phyloP scores from a whole-genome alignment of 1,284 basidiomycete species.

The Spongiforma sp. region DNA sequence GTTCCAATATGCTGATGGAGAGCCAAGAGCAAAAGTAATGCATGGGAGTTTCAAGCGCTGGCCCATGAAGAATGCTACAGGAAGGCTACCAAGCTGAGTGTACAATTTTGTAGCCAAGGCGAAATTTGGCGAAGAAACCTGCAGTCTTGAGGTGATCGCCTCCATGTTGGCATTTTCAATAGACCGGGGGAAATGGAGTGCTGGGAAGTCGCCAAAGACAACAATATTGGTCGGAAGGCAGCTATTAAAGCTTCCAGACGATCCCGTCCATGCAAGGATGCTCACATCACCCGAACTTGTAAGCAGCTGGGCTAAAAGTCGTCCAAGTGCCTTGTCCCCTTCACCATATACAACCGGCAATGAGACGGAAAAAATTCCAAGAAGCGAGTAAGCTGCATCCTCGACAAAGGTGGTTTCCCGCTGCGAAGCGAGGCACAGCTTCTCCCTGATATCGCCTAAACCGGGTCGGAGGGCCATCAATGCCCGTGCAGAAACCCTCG shows the following conservation, averaged over 20 bases:
- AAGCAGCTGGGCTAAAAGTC: too few species aligned
- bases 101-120: neutral
- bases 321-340: too few species aligned
- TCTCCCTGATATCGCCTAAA: conserved; percentile 6
- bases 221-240: conserved; percentile 9
- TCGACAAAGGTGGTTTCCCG: conserved; percentile 5
- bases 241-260: conserved; percentile 8
- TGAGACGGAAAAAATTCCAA: too few species aligned
- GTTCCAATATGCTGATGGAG: neutral
- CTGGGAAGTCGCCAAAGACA: neutral
- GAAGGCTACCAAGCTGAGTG: neutral
- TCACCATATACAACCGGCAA: conserved; percentile 6
- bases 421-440: conserved; percentile 8
- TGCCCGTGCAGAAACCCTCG: neutral
- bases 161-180: neutral
- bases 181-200: neutral
- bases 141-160: neutral
- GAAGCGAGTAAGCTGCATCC: too few species aligned
- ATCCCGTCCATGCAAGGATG: conserved; percentile 14
- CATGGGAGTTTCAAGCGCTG: conserved; percentile 12
- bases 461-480: conserved; percentile 10
- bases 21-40: conserved; percentile 9
- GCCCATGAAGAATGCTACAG: neutral
- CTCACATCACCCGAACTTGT: neutral
- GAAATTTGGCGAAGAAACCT: neutral